Conservation (phyloP, 805 yeast species). For the Wickerhamomyces silvicola region DNA sequence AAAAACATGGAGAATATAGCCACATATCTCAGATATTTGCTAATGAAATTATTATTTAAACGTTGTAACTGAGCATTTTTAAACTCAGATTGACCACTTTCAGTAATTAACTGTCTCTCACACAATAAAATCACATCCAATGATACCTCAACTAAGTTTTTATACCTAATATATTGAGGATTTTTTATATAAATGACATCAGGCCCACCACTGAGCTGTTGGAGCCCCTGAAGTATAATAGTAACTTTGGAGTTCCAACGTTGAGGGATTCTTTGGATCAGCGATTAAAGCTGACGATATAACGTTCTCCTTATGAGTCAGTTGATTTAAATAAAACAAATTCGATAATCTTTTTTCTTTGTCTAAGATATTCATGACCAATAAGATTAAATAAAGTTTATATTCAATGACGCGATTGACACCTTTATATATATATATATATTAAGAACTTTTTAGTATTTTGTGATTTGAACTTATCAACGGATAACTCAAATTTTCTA, state of each 20-base stretch:
- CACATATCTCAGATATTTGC: constrained; percentile 14
- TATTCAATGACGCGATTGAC: too few species aligned
- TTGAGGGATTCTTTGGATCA: constrained; percentile 9
- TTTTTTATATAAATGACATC: constrained; percentile 23
- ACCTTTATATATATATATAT: too few species aligned
- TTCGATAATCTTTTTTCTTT: constrained; percentile 9
- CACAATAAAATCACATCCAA: constrained; percentile 25
- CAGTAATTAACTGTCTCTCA: constrained; percentile 23
- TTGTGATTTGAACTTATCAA: too few species aligned
- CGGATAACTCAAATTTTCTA: too few species aligned
- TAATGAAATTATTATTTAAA: constrained; percentile 16
- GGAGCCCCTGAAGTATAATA: constrained; percentile 15
- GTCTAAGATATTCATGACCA: too few species aligned
- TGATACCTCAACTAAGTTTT: constrained; percentile 26
- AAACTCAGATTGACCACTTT: constrained; percentile 14
- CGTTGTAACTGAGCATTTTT: constrained; percentile 6
- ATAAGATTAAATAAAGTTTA: too few species aligned
- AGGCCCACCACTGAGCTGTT: constrained; percentile 24
- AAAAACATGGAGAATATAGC: constrained; percentile 14
- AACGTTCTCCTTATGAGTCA: constrained; percentile 4
- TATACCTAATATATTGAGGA: too few species aligned
- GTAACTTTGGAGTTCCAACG: constrained; percentile 9
- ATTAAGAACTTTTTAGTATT: too few species aligned
- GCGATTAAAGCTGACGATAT: constrained; percentile 7
- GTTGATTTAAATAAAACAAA: constrained; percentile 10